Base-by-base conservation (phyloP, 768 basidiomycete species). In the Multifurca ochricompacta region DNA sequence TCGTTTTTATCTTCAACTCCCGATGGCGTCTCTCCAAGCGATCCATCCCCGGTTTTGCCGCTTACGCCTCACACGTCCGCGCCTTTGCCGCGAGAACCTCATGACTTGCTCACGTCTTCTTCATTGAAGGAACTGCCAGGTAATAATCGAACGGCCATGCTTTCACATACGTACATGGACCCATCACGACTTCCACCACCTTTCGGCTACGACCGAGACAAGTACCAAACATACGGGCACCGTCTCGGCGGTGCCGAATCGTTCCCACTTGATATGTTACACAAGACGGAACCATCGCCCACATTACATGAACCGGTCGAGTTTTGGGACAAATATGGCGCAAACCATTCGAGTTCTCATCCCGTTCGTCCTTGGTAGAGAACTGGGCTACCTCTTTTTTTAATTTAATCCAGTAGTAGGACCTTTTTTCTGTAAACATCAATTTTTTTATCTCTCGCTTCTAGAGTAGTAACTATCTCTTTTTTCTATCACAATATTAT, bases 361-460 rank as follows among this genome's bases (percentile, higher is more conserved):
- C 59, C 56, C 32, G 43, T 60, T 25, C 59, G 59, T n/a, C 59
- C 59, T 44, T 60, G 56, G 59, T 60, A 60, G 52, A 46, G 35
- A 40, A 41, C 25, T 25, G 30, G 36, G 23, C 28, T 35, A 16
- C 35, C 4, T 2, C 25, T 19, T 30, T 3, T 34, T n/a, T 31
- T n/a, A 30, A 49, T 31, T n/a, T n/a, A n/a, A 13, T 48, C 45
- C 25, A 21, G 11, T 21, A 27, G 28, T 23, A 23, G 34, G 44
- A 45, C 7, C 37, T 28, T 37, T 34, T 28, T 28, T n/a, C n/a
- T 31, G 47, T 40, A 41, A 23, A n/a, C 27, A 31, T 35, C 37
- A 23, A n/a, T n/a, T n/a, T n/a, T n/a, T n/a, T n/a, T n/a, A n/a
- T n/a, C n/a, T n/a, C n/a, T n/a, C n/a, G n/a, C n/a, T n/a, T n/a